Evolutionary conservation across 306 rosid genomes (phyloP), one percentile per base, ranked within the genome.

Genomic region (Myrica gale): DNA sequence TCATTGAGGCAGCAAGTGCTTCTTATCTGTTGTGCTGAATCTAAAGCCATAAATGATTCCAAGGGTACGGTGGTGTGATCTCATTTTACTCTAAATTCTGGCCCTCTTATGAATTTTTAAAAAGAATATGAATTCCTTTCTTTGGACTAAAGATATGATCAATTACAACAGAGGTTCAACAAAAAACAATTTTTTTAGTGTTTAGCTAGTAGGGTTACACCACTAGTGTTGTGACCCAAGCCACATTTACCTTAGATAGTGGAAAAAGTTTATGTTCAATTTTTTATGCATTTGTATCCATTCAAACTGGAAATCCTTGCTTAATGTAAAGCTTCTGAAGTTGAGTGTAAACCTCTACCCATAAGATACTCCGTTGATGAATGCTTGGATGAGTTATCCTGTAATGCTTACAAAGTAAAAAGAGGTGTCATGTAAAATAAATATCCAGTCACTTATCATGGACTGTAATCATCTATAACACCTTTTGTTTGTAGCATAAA

Each of bases 41-140:
- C 98, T 75, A 93, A 87, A 87, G 88, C 96, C 65, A 91, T 93
- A 79, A 93, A 88, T 80, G 97, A 93, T 82, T 93, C 98, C 74
- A 88, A 83, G 61, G 90, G 98, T 87, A 75, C 67, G 75, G 56
- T 75, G 4, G 47, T 71, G 9, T 65, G 71, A 66, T 74, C 79
- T 39, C 47, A 23, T 50, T 79, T 66, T 69, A 66, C 51, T 46
- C 15, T 62, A 76, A 82, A 78, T 72, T 41, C 48, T 65, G 47
- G 69, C 16, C 26, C 69, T 39, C 48, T 41, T 41, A 13, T 42
- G 7, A 42, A 20, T 17, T 65, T 65, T 65, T 39, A 1, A 41
- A 42, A 21, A 48, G 13, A 41, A 8, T 16, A 12, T n/a, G 17
- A 23, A 39, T 65, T 48, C 46, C 5, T 7, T 37, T 62, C 21